Evolutionary conservation across 2,329 filamentous ascomycete genomes (phyloP), one percentile per base, ranked within the genome.

Genomic region (Xylaria sp.): DNA sequence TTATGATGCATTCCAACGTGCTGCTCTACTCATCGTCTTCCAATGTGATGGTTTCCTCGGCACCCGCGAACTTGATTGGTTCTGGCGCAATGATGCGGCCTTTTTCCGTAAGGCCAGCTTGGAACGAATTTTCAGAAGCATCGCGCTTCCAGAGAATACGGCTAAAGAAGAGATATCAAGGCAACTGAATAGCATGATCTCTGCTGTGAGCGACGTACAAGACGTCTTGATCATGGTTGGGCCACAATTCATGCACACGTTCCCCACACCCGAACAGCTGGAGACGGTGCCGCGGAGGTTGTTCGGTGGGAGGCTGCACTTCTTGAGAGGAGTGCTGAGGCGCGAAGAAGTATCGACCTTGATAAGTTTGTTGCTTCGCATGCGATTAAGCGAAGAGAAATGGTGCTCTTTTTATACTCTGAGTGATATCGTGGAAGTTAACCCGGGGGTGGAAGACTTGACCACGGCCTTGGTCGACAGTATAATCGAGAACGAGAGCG

Each of bases 21-120:
- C 53, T 1, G 13, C 15, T 6, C 20, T 65, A 3, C 22, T 67
- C 1, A 67, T 29, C 9, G 53, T 49, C 6, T 67, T 45, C 31
- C 56, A 61, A 44, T 51, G 51, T 11, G 61, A 65, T 22, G 15
- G 27, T 1, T 31, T 65, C 17, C 65, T 67, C 13, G 65, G 65
- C 45, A 67, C 65, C 6, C 51, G 50, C 25, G 65, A 67, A 11
- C 56, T 67, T 6, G 61, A 67, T 4, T 67, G 61, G 61, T 61
- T 47, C 45, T 61, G 61, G 61, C 61, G 65, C 45, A 17, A 58
- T 6, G 31, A 54, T 31, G 56, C 5, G 1, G 31, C 45, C 6
- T 61, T 57, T 36, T 64, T 61, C 56, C 65, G 45, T 33, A 22
- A n/a, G 22, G 61, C 65, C 20, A 17, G 65, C n/a, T 49, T 67